Evolutionary conservation across 192 early-diverging fungal genomes (phyloP), one percentile per base, ranked within the genome.

Genomic region (Dispira simplex): DNA sequence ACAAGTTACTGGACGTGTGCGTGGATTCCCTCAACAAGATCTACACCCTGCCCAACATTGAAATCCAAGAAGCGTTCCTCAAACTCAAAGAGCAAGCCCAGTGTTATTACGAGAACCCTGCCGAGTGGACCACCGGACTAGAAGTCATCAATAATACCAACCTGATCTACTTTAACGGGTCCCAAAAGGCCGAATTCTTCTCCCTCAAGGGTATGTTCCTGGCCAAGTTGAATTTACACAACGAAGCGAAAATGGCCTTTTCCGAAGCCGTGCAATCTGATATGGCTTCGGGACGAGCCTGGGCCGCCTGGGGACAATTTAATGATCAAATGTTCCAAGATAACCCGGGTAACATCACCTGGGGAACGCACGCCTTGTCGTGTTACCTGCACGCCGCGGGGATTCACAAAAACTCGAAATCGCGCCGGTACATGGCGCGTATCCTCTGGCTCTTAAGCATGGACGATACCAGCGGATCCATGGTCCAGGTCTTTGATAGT

Each of bases 91-190:
- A 98, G 78, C 94, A 98, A 75, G 95, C 95, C 56, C 97, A 99
- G 72, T 97, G 94, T 74, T 88, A 98, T 71, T 95, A 92, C 73
- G 83, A 91, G 51, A 87, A 87, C 46, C 84, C 92, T 9, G 71
- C 77, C 5, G 95, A 99, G 74, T 80, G 95, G 65, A 81, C 90
- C 39, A 85, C 83, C 21, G 97, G 95, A 8, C 73, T 99, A 32
- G 95, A 99, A 65, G 93, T 97, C 10, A 97, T 99, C 75, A 97
- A 93, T 77, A 98, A 98, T 72, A 99, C 97, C 21, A 99, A 99
- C 66, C 73, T 99, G 67, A 79, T 90, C 63, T 99, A 96, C 75
- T 99, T 99, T 73, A 88, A 80, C 45, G 72, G 73, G 8, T 75
- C 79, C 20, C 97, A 99, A 73, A 95, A 91, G 71, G 92, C 97